Conservation (phyloP, 169 alveolate genomes). For the Gregarina niphandrodes region DNA sequence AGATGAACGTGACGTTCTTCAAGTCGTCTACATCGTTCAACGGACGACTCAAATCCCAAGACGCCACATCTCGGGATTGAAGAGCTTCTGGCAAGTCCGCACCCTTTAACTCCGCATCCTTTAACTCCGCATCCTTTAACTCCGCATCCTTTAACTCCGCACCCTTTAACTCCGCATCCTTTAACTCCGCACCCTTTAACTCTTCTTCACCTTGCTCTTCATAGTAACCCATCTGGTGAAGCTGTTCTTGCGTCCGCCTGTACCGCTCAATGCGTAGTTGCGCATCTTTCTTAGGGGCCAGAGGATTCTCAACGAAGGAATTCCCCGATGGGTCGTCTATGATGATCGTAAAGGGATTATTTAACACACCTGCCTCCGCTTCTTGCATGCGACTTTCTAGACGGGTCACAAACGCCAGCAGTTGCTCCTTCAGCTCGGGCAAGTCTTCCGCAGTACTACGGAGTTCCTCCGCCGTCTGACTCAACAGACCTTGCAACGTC, state of each 20-base stretch:
- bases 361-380: too few relatives aligned
- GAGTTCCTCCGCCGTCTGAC: too few relatives aligned
- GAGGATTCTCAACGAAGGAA: constrained; percentile 62
- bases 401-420: too few relatives aligned
- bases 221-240: constrained; percentile 49
- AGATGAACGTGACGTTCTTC: constrained; percentile 1
- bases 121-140: background rate
- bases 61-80: too few relatives aligned
- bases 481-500: too few relatives aligned
- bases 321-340: constrained; percentile 90
- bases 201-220: constrained; percentile 19
- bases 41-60: constrained; percentile 2
- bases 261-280: constrained; percentile 13
- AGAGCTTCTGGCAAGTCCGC: background rate
- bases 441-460: too few relatives aligned
- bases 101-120: background rate
- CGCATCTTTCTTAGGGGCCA: constrained; percentile 21
- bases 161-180: background rate
- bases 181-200: constrained; percentile 11
- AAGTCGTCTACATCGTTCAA: too few relatives aligned
- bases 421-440: too few relatives aligned
- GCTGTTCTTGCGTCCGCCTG: constrained; percentile 46
- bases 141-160: background rate
- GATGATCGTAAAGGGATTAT: too few relatives aligned
- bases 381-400: too few relatives aligned